A percentile compares a stretch with the other conserved stretches of the same genome.
phyloP scores from a whole-genome alignment of 352 stramenopile genomes.

The Pythium guiyangense region DNA sequence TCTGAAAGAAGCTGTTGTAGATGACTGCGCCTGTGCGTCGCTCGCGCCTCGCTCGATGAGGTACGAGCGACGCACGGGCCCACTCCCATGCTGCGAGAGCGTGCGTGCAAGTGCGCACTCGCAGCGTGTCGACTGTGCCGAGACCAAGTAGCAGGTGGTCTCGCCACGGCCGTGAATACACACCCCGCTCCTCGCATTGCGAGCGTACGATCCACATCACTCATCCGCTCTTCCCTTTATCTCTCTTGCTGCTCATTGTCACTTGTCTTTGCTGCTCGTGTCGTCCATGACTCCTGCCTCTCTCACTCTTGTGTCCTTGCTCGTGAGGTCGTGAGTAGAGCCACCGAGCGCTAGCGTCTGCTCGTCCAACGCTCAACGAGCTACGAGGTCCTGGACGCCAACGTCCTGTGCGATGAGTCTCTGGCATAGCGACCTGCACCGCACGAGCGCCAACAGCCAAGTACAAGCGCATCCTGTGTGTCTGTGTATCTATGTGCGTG shows the following conservation, averaged over 20 bases:
- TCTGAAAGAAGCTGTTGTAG: constrained; percentile 9
- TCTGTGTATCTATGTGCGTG: neutral
- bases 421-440: no score
- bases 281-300: no score
- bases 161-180: constrained; percentile 12
- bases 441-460: neutral
- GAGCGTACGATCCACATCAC: constrained; percentile 1
- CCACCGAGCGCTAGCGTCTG: no score
- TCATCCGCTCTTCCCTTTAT: no score
- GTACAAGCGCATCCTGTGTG: neutral
- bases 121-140: constrained; percentile 8
- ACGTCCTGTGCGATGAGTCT: no score
- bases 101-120: neutral
- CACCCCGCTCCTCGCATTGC: constrained; percentile 1
- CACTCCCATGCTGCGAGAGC: constrained; percentile 3
- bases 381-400: no score
- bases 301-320: no score
- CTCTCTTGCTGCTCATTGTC: neutral
- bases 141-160: constrained; percentile 18
- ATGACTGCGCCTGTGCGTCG: constrained; percentile 8
- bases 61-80: neutral
- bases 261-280: neutral
- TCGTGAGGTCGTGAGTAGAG: no score
- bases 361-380: no score
- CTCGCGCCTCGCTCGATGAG: neutral